phyloP scores from a whole-genome alignment of 2,329 filamentous ascomycete genomes.

The Aspergillus phoenicis region DNA sequence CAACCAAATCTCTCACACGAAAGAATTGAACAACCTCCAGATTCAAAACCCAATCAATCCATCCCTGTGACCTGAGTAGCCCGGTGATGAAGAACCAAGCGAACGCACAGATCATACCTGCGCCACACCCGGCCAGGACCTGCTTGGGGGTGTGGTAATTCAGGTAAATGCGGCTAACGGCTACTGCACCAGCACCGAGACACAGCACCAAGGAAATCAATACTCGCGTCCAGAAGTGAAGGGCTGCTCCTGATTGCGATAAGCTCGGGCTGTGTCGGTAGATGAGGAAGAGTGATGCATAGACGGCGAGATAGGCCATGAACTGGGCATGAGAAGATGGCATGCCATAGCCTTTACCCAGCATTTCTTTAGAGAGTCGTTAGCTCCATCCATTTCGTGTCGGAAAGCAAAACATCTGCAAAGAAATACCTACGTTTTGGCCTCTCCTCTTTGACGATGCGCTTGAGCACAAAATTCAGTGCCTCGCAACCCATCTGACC shows the following conservation, averaged over 20 bases:
- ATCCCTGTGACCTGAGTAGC: conserved; percentile 66
- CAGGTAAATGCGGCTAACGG: conserved; percentile 83
- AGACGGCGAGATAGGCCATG: conserved; percentile 85
- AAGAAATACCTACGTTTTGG: conserved; percentile 65
- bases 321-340: conserved; percentile 95
- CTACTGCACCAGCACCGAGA: conserved; percentile 67
- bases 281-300: conserved; percentile 80
- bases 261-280: conserved; percentile 69
- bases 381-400: background rate
- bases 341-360: conserved; percentile 97
- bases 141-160: conserved; percentile 90
- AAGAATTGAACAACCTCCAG: conserved; percentile 65
- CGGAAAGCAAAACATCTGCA: background rate
- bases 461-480: conserved; percentile 85
- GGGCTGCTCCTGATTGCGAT: conserved; percentile 46
- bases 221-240: conserved; percentile 57
- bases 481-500: conserved; percentile 92
- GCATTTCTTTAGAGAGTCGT: conserved; percentile 56
- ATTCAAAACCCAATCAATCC: conserved; percentile 73
- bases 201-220: conserved; percentile 61
- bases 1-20: conserved; percentile 77
- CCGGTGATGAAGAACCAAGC: conserved; percentile 77
- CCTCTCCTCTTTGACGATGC: conserved; percentile 87
- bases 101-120: conserved; percentile 70
- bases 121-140: conserved; percentile 75